These are phyloP conservation scores for Clitopilus passeckerianus DNA, from an alignment of 768 basidiomycete species.

Conservation along the genomic window DNA sequence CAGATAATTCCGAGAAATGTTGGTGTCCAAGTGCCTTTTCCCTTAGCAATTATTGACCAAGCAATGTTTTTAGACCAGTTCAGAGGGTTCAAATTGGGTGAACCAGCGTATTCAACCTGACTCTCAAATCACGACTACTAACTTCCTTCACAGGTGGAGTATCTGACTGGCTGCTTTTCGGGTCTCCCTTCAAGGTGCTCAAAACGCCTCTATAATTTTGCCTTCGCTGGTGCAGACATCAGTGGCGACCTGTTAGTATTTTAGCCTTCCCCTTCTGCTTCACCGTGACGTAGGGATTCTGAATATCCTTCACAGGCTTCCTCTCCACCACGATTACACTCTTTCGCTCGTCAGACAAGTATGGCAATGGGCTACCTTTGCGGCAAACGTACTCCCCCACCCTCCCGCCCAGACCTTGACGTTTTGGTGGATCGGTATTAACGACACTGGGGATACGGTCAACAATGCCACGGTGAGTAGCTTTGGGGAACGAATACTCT, in stretches of 20 bases:
- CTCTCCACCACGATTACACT: constrained; percentile 43
- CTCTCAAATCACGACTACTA: too few species aligned
- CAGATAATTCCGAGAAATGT: constrained; percentile 43
- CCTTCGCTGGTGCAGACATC: constrained; percentile 50
- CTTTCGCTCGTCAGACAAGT: constrained; percentile 44
- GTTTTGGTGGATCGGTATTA: constrained; percentile 58
- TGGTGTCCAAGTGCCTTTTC: constrained; percentile 4
- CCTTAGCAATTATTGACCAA: background rate
- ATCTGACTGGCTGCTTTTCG: constrained; percentile 44
- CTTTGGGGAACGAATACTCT: background rate
- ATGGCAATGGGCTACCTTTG: constrained; percentile 41
- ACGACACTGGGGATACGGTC: constrained; percentile 49
- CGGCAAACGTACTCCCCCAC: constrained; percentile 38
- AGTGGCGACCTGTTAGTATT: constrained; percentile 27
- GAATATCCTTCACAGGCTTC: constrained; percentile 25
- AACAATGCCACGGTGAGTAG: constrained; percentile 25
- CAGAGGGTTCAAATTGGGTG: constrained; percentile 52
- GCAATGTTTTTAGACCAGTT: constrained; percentile 36
- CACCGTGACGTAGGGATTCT: background rate
- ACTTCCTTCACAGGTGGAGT: constrained; percentile 35
- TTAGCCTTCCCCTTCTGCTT: background rate
- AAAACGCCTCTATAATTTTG: constrained; percentile 50
- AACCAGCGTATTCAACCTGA: background rate
- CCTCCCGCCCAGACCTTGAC: constrained; percentile 37
- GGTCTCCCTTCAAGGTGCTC: constrained; percentile 37